Conservation (phyloP, 1,139 yeast genomes). For the Candida sp. region DNA sequence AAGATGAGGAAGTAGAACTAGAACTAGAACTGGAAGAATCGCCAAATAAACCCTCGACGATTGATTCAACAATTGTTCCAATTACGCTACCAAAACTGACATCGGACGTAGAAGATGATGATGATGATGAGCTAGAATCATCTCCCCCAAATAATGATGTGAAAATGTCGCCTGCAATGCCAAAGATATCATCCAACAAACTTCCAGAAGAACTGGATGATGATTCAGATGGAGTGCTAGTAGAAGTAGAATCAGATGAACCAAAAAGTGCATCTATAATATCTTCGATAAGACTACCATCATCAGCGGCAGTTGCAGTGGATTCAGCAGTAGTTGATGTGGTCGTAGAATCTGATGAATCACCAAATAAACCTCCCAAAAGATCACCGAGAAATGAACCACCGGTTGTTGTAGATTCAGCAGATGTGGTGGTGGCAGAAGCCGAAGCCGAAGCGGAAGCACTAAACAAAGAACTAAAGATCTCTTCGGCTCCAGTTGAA, state of each 20-base stretch:
- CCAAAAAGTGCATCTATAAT: constrained; percentile 13
- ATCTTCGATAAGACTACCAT: constrained; percentile 10
- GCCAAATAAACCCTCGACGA: constrained; percentile 11
- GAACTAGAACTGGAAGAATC: constrained; percentile 14
- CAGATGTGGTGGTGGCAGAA: constrained; percentile 8
- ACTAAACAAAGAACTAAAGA: constrained; percentile 8
- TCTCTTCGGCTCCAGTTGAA: constrained; percentile 6
- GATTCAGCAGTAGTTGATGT: constrained; percentile 11
- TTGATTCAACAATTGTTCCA: constrained; percentile 8
- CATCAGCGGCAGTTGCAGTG: constrained; percentile 10
- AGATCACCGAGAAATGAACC: constrained; percentile 13
- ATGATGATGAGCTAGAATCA: constrained; percentile 9
- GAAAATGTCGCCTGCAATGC: constrained; percentile 5
- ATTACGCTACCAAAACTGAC: constrained; percentile 4
- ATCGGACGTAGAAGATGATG: constrained; percentile 8
- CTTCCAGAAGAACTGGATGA: constrained; percentile 12
- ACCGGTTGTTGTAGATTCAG: constrained; percentile 8
- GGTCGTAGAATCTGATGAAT: constrained; percentile 6
- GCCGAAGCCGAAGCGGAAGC: constrained; percentile 6
- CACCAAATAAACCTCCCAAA: constrained; percentile 14
- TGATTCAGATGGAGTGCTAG: constrained; percentile 6
- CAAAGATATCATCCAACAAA: constrained; percentile 18
- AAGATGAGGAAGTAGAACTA: constrained; percentile 6
- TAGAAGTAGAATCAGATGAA: constrained; percentile 8
- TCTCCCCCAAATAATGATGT: constrained; percentile 13